Conservation (phyloP, 352 stramenopile genomes). For the Pythium dissimile region DNA sequence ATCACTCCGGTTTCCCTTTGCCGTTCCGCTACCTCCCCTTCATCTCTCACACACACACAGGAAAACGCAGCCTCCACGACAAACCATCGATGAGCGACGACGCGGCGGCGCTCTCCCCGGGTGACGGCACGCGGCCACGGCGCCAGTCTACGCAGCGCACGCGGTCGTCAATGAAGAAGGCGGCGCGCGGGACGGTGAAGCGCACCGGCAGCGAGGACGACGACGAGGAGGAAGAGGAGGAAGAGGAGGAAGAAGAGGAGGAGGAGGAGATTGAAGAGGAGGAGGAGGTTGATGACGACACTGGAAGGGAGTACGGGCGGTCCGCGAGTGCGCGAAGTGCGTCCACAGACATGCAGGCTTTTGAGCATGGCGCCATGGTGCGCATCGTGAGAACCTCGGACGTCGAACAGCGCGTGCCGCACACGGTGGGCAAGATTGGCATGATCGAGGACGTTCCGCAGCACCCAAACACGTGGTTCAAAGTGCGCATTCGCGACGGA, state of each 20-base stretch:
- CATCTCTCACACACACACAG: neutral
- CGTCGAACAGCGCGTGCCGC: slow-evolving; percentile 79
- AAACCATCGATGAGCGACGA: neutral
- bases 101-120: neutral
- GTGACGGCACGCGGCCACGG: slow-evolving; percentile 21
- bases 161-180: slow-evolving; percentile 36
- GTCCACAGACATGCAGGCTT: slow-evolving; percentile 44
- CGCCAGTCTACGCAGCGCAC: slow-evolving; percentile 38
- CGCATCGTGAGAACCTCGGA: slow-evolving; percentile 67
- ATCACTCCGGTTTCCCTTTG: slow-evolving; percentile 7
- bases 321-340: slow-evolving; percentile 6
- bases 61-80: neutral
- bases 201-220: slow-evolving; percentile 39
- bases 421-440: slow-evolving; percentile 76
- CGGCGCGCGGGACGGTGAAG: slow-evolving; percentile 45
- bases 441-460: slow-evolving; percentile 77
- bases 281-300: slow-evolving; percentile 20
- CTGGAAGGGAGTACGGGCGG: slow-evolving; percentile 3
- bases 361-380: slow-evolving; percentile 63
- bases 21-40: neutral
- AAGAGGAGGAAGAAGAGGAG: slow-evolving; percentile 27
- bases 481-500: slow-evolving; percentile 74
- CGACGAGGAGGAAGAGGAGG: slow-evolving; percentile 48
- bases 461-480: slow-evolving; percentile 87
- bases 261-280: slow-evolving; percentile 25